Conservation (phyloP, 2,329 filamentous ascomycete species). For the Cercospora janseana region DNA sequence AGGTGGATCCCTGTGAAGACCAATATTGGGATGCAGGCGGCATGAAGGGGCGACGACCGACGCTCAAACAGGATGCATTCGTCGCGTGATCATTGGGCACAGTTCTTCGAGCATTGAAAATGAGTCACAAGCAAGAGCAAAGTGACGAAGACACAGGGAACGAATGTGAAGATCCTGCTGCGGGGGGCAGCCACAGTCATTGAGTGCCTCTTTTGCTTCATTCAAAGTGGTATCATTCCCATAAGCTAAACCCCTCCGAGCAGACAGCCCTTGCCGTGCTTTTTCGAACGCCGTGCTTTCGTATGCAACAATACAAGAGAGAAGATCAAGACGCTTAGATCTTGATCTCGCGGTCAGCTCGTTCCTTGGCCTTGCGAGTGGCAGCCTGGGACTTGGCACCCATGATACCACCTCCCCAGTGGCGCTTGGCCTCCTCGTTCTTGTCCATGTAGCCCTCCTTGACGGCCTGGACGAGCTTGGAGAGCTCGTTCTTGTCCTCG, state of each 20-base stretch:
- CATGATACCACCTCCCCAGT: constrained; percentile 99
- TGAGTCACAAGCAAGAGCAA: too few species aligned
- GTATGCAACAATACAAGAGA: constrained; percentile 18
- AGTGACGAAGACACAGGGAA: constrained; percentile 16
- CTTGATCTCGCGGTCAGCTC: constrained; percentile 91
- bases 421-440: constrained; percentile 84
- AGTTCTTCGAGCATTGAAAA: too few species aligned
- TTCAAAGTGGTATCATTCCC: constrained; percentile 28
- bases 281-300: constrained; percentile 25
- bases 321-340: constrained; percentile 60
- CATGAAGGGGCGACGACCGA: too few species aligned
- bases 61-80: too few species aligned
- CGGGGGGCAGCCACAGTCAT: constrained; percentile 28
- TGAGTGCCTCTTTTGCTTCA: constrained; percentile 22
- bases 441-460: constrained; percentile 98
- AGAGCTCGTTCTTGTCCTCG: constrained; percentile 97
- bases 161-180: constrained; percentile 22
- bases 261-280: constrained; percentile 26
- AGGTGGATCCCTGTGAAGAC: too few species aligned
- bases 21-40: too few species aligned
- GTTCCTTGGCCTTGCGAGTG: constrained; percentile 88
- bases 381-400: constrained; percentile 82
- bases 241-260: constrained; percentile 22
- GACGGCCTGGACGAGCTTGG: constrained; percentile 92
- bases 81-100: too few species aligned